phyloP scores from a whole-genome alignment of 176 grass and related monocot genomes.

The Avena atlantica region DNA sequence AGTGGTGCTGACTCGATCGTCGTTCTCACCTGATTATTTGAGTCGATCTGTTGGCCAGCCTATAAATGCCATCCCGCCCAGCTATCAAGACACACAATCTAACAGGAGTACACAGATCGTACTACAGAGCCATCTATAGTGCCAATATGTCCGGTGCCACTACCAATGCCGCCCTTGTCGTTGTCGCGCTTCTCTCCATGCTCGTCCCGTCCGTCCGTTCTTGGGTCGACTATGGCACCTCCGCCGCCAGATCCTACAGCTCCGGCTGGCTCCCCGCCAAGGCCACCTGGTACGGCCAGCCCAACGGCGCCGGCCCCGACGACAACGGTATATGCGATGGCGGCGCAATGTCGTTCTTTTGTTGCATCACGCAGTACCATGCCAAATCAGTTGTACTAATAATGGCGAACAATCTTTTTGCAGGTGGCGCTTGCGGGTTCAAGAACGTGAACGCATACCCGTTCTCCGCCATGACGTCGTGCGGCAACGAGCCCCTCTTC shows the following conservation, averaged over 20 bases:
- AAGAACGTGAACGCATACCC: slow-evolving; percentile 51
- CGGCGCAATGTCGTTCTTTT: neutral
- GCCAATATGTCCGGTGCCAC: neutral
- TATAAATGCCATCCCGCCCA: slow-evolving; percentile 34
- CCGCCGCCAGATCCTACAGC: slow-evolving; percentile 1
- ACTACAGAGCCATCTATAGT: neutral
- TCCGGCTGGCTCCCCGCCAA: slow-evolving; percentile 45
- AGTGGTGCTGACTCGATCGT: neutral
- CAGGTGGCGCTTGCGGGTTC: slow-evolving; percentile 70
- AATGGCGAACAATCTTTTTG: neutral
- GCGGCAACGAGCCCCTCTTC: neutral
- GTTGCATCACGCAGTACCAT: neutral
- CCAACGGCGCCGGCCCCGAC: slow-evolving; percentile 56
- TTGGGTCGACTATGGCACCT: neutral
- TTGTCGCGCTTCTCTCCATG: neutral
- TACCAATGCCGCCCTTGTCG: neutral
- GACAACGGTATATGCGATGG: slow-evolving; percentile 42
- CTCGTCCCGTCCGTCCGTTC: neutral
- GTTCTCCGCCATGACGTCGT: neutral
- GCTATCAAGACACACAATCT: slow-evolving; percentile 19
- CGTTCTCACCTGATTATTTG: neutral
- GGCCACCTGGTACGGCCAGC: slow-evolving; percentile 73
- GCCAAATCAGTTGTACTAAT: too few species aligned
- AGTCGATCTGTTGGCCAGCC: neutral
- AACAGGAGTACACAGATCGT: too few species aligned